Evolutionary conservation across 768 basidiomycete species (phyloP).

Genomic region (Mycena capillaripes): DNA sequence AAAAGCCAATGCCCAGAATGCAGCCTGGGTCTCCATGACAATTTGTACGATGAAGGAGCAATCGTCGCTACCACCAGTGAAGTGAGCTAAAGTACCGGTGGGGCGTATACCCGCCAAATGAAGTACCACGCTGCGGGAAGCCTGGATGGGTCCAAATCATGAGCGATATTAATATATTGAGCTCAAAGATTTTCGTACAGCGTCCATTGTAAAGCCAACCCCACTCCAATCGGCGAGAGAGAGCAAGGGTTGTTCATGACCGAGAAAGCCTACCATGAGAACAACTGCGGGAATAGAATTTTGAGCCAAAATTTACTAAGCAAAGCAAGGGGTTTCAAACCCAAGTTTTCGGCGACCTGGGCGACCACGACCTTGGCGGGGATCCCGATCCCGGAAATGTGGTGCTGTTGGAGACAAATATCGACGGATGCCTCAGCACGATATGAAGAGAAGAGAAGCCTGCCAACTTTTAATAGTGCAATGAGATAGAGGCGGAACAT

Average conservation of each 20-base stretch:
- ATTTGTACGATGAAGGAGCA: not conserved
- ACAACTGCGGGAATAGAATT: not conserved
- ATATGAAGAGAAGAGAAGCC: constrained; percentile 11
- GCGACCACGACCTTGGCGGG: constrained; percentile 3
- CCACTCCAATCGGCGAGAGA: constrained; percentile 2
- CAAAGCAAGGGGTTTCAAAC: not conserved
- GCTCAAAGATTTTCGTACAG: not conserved
- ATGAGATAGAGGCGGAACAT: not conserved
- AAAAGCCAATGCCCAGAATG: constrained; percentile 6
- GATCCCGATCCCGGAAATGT: constrained; percentile 5
- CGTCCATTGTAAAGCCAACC: not conserved
- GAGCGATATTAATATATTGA: not conserved
- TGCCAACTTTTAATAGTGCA: not conserved
- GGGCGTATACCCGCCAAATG: not conserved
- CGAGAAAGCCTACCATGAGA: constrained; percentile 6
- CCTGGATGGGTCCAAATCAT: not conserved
- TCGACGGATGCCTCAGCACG: not conserved
- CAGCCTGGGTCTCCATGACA: not conserved
- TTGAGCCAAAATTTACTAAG: not conserved
- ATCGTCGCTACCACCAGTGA: not conserved
- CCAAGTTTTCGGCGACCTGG: not conserved
- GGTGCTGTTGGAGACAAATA: not conserved
- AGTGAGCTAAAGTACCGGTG: not conserved
- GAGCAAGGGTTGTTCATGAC: constrained; percentile 2
- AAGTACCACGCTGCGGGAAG: not conserved